These are phyloP conservation scores for Trichosanthes truncata DNA, from an alignment of 306 rosid species.

Conservation along the genomic window DNA sequence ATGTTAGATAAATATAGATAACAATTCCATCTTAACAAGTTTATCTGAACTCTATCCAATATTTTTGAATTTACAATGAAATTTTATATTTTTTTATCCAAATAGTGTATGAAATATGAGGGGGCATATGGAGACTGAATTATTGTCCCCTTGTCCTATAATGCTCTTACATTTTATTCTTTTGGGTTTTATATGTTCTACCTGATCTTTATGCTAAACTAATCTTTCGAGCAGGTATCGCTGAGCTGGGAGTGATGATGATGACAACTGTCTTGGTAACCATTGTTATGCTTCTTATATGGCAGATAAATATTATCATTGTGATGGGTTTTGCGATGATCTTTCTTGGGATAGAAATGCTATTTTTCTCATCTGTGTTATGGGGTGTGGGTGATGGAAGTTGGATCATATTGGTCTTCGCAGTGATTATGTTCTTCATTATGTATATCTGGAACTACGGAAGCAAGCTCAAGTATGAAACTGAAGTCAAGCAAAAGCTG, in stretches of 20 bases:
- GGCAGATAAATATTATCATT: slow-evolving; percentile 76
- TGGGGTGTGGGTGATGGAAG: slow-evolving; percentile 87
- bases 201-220: slow-evolving; percentile 12
- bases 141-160: background rate
- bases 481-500: slow-evolving; percentile 85
- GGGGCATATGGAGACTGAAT: background rate
- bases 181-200: background rate
- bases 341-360: slow-evolving; percentile 80
- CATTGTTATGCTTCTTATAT: slow-evolving; percentile 94
- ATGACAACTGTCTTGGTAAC: slow-evolving; percentile 86
- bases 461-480: slow-evolving; percentile 93
- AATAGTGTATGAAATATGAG: background rate
- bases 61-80: background rate
- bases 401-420: slow-evolving; percentile 89
- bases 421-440: slow-evolving; percentile 61
- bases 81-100: background rate
- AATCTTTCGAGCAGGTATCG: slow-evolving; percentile 57
- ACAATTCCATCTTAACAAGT: background rate
- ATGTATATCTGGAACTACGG: slow-evolving; percentile 92
- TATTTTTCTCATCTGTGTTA: slow-evolving; percentile 85
- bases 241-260: slow-evolving; percentile 99
- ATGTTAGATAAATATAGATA: background rate
- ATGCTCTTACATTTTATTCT: background rate
- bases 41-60: background rate
- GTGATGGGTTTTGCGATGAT: slow-evolving; percentile 54